Evolutionary conservation across 1,284 basidiomycete species (phyloP), one percentile per base, ranked within the genome.

Genomic region (Ceratobasidium sp.): DNA sequence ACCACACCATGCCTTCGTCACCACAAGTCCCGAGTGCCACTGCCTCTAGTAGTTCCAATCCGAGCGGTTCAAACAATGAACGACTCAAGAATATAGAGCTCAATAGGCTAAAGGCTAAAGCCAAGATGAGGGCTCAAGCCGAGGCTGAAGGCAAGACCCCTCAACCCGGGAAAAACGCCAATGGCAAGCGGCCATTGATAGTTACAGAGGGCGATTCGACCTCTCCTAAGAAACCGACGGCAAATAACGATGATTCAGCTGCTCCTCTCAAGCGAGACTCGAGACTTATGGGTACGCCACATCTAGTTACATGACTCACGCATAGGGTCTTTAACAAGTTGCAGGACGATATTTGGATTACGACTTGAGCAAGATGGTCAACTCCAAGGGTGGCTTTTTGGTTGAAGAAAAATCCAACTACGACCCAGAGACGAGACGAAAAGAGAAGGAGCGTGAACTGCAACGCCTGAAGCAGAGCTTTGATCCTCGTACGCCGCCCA

Each of bases 281-380:
- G 8, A 84, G 90, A 31, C 80, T 93, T 0, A 73, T 71, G 62
- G 91, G 91, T 54, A 31, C 27, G 62, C 38, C 15, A n/a, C 25
- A 47, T 12, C 38, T 8, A 40, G 25, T 32, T 47, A 20, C 25
- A 27, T 13, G 1, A 38, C 13, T 17, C 40, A 6, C 3, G 12
- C n/a, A 22, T 15, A 50, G 12, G 22, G 20, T 42, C 7, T 47
- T 49, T 22, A 50, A 38, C n/a, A 50, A 27, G 57, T 53, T 40
- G 45, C 27, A 80, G 80, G 62, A 31, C 93, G 89, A 65, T 96
- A 96, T 79, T 94, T 95, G 73, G 94, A 97, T 73, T 98, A 97
- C 86, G 94, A 97, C 78, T 79, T 98, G n/a, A 92, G 91, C 20
- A 98, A 96, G 81, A 93, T 96, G 90, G 89, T 92, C 74, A 96